phyloP scores from a whole-genome alignment of 1,284 basidiomycete genomes.

The Earliella scabrosa region DNA sequence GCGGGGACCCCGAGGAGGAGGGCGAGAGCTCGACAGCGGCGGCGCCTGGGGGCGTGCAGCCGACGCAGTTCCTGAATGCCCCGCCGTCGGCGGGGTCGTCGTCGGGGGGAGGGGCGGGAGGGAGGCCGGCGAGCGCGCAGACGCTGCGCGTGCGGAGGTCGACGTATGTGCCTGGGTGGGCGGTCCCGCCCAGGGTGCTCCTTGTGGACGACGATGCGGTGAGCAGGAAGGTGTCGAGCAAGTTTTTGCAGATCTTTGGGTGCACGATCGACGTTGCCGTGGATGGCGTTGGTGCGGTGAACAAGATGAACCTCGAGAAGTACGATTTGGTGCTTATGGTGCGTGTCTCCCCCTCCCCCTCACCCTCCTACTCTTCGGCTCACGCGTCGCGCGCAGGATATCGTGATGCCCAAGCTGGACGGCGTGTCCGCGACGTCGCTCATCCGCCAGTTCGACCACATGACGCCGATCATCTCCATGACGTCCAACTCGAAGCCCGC shows the following conservation, averaged over 20 bases:
- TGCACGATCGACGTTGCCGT: constrained; percentile 95
- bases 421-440: constrained; percentile 90
- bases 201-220: constrained; percentile 97
- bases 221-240: constrained; percentile 85
- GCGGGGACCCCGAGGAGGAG: constrained; percentile 35
- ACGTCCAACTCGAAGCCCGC: constrained; percentile 92
- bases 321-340: constrained; percentile 97
- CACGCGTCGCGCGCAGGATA: constrained; percentile 61
- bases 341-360: constrained; percentile 35
- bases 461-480: constrained; percentile 98
- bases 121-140: constrained; percentile 38
- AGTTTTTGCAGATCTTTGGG: constrained; percentile 95
- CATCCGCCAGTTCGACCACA: constrained; percentile 92
- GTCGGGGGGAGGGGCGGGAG: no score
- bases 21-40: constrained; percentile 29
- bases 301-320: constrained; percentile 95
- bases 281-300: constrained; percentile 92
- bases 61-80: constrained; percentile 29
- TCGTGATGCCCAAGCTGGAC: constrained; percentile 94
- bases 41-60: constrained; percentile 12
- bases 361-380: neutral
- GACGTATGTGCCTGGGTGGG: constrained; percentile 89
- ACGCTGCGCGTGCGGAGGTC: constrained; percentile 71
- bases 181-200: constrained; percentile 84
- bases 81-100: constrained; percentile 13